phyloP scores from a whole-genome alignment of 176 grass and related monocot genomes.

The Avena sativa region DNA sequence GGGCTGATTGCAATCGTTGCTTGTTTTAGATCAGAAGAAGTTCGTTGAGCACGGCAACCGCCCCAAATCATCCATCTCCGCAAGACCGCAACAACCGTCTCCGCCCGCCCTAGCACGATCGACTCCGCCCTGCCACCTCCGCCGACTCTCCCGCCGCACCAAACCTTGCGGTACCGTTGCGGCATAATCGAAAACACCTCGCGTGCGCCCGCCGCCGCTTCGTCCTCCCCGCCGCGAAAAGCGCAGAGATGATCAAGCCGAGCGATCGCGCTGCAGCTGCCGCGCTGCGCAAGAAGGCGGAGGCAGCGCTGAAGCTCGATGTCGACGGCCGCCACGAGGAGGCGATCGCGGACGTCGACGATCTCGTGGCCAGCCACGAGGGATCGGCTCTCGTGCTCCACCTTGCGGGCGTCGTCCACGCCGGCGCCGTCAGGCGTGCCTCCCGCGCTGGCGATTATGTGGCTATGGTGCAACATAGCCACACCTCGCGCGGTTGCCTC shows the following conservation, averaged over 20 bases:
- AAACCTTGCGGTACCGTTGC: neutral
- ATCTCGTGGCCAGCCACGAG: neutral
- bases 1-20: too few species aligned
- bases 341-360: neutral
- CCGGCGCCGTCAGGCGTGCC: neutral
- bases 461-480: too few species aligned
- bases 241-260: too few species aligned
- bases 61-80: too few species aligned
- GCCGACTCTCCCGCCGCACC: neutral
- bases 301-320: neutral
- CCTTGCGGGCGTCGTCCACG: neutral
- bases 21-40: too few species aligned
- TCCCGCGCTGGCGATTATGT: neutral
- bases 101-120: neutral
- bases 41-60: too few species aligned
- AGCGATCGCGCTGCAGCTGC: neutral
- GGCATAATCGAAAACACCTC: neutral
- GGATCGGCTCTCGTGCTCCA: neutral
- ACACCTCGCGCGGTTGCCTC: neutral
- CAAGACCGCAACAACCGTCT: neutral
- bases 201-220: conserved; percentile 1
- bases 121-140: neutral
- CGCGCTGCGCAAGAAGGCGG: neutral
- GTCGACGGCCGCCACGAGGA: neutral
- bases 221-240: too few species aligned